phyloP scores from a whole-genome alignment of 495 filamentous ascomycete genomes.

The Hyaloscypha bicolor region DNA sequence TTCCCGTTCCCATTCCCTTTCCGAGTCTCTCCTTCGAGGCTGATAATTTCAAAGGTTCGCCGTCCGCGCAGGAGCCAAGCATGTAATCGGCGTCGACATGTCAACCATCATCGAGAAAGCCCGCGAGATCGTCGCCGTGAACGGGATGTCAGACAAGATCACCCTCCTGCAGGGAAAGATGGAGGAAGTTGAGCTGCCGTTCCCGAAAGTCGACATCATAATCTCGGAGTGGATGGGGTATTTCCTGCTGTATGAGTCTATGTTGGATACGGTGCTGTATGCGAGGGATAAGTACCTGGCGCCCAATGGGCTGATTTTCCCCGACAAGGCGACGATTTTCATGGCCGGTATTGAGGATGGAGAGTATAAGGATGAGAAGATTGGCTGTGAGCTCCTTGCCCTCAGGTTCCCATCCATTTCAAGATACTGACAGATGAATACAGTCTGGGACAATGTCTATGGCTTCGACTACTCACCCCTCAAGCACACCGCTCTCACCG shows the following conservation, averaged over 20 bases:
- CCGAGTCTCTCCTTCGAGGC: neutral
- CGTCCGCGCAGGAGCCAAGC: slow-evolving; percentile 83
- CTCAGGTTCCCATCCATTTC: slow-evolving; percentile 17
- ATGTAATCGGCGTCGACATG: slow-evolving; percentile 92
- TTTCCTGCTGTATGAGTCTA: slow-evolving; percentile 88
- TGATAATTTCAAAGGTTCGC: slow-evolving; percentile 62
- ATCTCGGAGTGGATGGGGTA: slow-evolving; percentile 99
- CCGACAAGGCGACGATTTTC: slow-evolving; percentile 84
- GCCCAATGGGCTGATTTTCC: slow-evolving; percentile 81
- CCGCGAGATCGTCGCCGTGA: slow-evolving; percentile 78
- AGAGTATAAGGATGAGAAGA: slow-evolving; percentile 78
- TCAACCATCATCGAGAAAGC: slow-evolving; percentile 91
- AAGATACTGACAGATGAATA: neutral
- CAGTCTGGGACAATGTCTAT: slow-evolving; percentile 83
- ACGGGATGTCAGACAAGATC: slow-evolving; percentile 78
- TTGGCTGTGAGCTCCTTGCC: slow-evolving; percentile 52
- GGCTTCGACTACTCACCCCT: slow-evolving; percentile 77
- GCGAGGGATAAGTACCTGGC: slow-evolving; percentile 83
- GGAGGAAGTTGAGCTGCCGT: slow-evolving; percentile 81
- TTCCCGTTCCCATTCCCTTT: neutral
- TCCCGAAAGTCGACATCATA: slow-evolving; percentile 88
- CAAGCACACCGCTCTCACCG: slow-evolving; percentile 69
- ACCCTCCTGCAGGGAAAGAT: slow-evolving; percentile 85
- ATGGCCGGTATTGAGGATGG: slow-evolving; percentile 85
- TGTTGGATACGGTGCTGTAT: slow-evolving; percentile 92